These are phyloP conservation scores for Rhododendron simsii DNA, from an alignment of 148 eudicot species.

Conservation along the genomic window DNA sequence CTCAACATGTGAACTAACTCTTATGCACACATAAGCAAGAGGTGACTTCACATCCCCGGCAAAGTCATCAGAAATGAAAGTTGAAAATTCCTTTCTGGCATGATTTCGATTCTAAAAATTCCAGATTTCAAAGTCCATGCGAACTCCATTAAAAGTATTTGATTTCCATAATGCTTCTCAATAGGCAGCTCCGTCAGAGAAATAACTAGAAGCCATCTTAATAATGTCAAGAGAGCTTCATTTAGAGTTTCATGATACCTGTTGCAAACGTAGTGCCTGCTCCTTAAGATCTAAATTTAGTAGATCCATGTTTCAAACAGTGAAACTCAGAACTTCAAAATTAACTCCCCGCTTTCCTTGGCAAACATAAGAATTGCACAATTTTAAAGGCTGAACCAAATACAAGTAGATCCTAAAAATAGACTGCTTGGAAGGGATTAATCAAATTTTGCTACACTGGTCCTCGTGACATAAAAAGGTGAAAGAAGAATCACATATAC, in stretches of 20 bases:
- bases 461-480: neutral
- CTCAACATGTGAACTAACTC: neutral
- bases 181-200: neutral
- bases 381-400: neutral
- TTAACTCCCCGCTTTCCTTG: neutral
- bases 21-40: neutral
- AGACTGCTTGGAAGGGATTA: neutral
- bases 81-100: neutral
- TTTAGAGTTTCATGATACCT: neutral
- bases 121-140: neutral
- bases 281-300: neutral
- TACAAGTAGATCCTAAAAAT: neutral
- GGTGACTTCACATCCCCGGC: neutral
- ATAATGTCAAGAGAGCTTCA: neutral
- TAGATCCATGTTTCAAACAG: constrained; percentile 1
- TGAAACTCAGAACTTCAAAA: neutral
- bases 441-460: neutral
- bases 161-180: neutral
- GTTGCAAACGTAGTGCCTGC: neutral
- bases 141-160: neutral
- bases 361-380: neutral
- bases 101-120: neutral
- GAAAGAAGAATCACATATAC: neutral
- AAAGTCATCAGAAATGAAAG: neutral
- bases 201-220: neutral